These are phyloP conservation scores for Letharia columbiana DNA, from an alignment of 495 filamentous ascomycete genomes.

Conservation along the genomic window DNA sequence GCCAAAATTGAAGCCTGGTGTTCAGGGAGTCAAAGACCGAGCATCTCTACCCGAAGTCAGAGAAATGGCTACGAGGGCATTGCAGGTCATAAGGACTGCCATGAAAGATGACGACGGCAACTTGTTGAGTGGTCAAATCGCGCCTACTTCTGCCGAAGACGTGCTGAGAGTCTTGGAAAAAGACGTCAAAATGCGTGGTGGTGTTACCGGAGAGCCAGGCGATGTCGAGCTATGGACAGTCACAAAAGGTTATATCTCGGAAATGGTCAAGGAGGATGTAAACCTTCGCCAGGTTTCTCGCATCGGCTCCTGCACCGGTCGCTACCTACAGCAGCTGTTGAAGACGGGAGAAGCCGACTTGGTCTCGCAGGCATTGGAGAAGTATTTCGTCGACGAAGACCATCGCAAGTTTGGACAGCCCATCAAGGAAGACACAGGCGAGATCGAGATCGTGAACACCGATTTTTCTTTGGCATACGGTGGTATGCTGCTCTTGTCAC, in stretches of 20 bases:
- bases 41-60: constrained; percentile 93
- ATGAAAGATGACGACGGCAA: constrained; percentile 65
- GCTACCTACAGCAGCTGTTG: constrained; percentile 69
- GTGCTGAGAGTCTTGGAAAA: constrained; percentile 65
- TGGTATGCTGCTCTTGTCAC: constrained; percentile 93
- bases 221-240: constrained; percentile 55
- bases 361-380: constrained; percentile 56
- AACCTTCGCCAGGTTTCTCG: constrained; percentile 73
- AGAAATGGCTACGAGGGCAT: constrained; percentile 73
- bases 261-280: constrained; percentile 83
- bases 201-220: constrained; percentile 48
- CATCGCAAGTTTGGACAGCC: constrained; percentile 79
- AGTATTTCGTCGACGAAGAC: constrained; percentile 71
- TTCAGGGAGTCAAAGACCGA: constrained; percentile 76
- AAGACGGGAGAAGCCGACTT: constrained; percentile 45
- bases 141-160: constrained; percentile 64
- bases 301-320: constrained; percentile 54
- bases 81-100: constrained; percentile 85
- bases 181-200: constrained; percentile 61
- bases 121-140: constrained; percentile 49
- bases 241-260: constrained; percentile 63
- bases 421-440: constrained; percentile 73
- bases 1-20: constrained; percentile 88
- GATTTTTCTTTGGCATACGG: constrained; percentile 97
- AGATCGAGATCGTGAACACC: constrained; percentile 92